Conservation (phyloP, 805 yeast species). For the Candida qinlingensis region DNA sequence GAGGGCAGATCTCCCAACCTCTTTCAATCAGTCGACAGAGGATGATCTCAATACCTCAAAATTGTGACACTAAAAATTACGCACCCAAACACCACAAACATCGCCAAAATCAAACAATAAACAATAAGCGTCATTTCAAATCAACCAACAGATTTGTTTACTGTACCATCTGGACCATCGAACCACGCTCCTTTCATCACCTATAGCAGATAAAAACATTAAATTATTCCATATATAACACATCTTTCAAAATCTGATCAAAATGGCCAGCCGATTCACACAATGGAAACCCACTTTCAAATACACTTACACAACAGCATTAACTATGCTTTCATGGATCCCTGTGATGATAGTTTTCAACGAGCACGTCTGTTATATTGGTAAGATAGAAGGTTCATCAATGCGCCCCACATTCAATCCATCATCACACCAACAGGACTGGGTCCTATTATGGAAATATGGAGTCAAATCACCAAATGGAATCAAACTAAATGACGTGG, state of each 20-base stretch:
- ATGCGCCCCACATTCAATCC: slow-evolving; percentile 92
- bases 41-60: too few species aligned
- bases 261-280: neutral
- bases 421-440: slow-evolving; percentile 43
- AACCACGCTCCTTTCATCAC: too few species aligned
- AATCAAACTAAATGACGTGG: slow-evolving; percentile 60
- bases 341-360: slow-evolving; percentile 69
- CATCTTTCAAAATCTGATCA: neutral
- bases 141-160: too few species aligned
- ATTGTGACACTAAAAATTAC: too few species aligned
- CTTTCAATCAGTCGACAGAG: too few species aligned
- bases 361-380: slow-evolving; percentile 68
- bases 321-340: slow-evolving; percentile 58
- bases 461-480: slow-evolving; percentile 42
- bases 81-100: too few species aligned
- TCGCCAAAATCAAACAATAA: too few species aligned
- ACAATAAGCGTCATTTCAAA: too few species aligned
- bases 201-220: too few species aligned
- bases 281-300: slow-evolving; percentile 12
- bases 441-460: slow-evolving; percentile 67
- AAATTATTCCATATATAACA: too few species aligned
- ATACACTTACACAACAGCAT: slow-evolving; percentile 26
- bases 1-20: too few species aligned
- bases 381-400: slow-evolving; percentile 71
- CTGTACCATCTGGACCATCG: too few species aligned